Base-by-base conservation (phyloP, 2,329 filamentous ascomycete genomes). In the Pseudopithomyces maydicus region DNA sequence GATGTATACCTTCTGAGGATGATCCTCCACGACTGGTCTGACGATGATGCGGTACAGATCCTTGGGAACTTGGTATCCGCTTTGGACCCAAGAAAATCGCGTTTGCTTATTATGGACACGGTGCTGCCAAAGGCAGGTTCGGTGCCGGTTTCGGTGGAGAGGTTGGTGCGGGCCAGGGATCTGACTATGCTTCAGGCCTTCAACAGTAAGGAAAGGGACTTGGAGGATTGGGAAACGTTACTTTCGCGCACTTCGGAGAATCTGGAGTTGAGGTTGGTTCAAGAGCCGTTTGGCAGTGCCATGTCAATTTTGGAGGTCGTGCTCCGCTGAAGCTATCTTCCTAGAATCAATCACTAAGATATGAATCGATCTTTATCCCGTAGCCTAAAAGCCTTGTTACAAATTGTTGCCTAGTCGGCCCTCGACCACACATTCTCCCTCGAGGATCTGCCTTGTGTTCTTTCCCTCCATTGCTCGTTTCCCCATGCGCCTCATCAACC, bases 1-100 rank as follows among this genome's bases (percentile, higher is more conserved):
- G 39, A 57, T 35, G 46, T 84, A 2, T 87, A 86, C 70, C 79
- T 81, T 63, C 81, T 85, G 69, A 79, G 82, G 42, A 82, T 79
- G 78, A 84, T 87, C 61, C 70, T 87, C 10, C 84, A 87, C 65
- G 84, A 86, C 71, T 59, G 57, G 57, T 20, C 43, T 14, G 53
- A 49, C 49, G 42, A 33, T 7, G 17, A 54, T 19, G 41, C 50
- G n/a, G 45, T 43, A 15, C 17, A 42, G 15, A 57, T 60, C 17
- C 6, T 60, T 12, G 36, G 42, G 22, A 43, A 52, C 22, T 17
- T 58, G 14, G 51, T 58, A 15, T 19, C 38, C 7, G 55, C 57
- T n/a, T 33, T 60, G 57, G 41, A 55, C 11, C 3, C 15, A 17
- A 43, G 45, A 29, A 39, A n/a, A 2, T 35, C 47, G 26, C 45